phyloP scores from a whole-genome alignment of 495 filamentous ascomycete genomes.

The Penicillium paxilli region DNA sequence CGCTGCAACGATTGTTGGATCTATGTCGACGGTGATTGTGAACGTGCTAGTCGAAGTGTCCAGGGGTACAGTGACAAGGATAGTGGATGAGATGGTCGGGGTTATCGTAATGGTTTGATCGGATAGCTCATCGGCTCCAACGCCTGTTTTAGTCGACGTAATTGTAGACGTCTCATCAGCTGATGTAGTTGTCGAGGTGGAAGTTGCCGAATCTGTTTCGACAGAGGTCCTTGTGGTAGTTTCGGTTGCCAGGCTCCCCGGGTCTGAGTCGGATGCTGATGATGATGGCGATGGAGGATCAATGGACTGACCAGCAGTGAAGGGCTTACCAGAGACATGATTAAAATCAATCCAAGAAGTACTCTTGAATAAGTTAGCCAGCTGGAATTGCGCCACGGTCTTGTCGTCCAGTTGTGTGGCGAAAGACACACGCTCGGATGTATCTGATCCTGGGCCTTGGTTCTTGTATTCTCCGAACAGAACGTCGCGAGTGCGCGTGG shows the following conservation, averaged over 20 bases:
- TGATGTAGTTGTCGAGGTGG: not conserved
- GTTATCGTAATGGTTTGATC: not conserved
- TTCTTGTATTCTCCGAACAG: slow-evolving; percentile 21
- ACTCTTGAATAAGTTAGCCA: slow-evolving; percentile 6
- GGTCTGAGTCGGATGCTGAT: not conserved
- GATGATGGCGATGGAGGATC: not conserved
- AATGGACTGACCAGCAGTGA: not conserved
- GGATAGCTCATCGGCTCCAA: not conserved
- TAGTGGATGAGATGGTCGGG: not conserved
- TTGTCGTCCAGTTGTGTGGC: slow-evolving; percentile 7
- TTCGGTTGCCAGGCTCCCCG: not conserved
- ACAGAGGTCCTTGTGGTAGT: not conserved
- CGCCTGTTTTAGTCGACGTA: slow-evolving; percentile 3
- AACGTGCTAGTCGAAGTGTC: slow-evolving; percentile 4
- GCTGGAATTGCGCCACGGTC: slow-evolving; percentile 4
- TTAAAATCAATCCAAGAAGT: slow-evolving; percentile 14
- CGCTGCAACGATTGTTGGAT: not conserved
- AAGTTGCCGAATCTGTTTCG: not conserved
- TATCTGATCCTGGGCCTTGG: slow-evolving; percentile 13
- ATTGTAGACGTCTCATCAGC: slow-evolving; percentile 11
- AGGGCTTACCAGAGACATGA: slow-evolving; percentile 5
- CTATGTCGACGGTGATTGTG: slow-evolving; percentile 3
- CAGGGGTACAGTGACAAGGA: not conserved
- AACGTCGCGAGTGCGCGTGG: slow-evolving; percentile 10
- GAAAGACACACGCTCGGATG: slow-evolving; percentile 2